Evolutionary conservation across 2,329 filamentous ascomycete genomes (phyloP), one percentile per base, ranked within the genome.

Genomic region (Macrophomina tecta): DNA sequence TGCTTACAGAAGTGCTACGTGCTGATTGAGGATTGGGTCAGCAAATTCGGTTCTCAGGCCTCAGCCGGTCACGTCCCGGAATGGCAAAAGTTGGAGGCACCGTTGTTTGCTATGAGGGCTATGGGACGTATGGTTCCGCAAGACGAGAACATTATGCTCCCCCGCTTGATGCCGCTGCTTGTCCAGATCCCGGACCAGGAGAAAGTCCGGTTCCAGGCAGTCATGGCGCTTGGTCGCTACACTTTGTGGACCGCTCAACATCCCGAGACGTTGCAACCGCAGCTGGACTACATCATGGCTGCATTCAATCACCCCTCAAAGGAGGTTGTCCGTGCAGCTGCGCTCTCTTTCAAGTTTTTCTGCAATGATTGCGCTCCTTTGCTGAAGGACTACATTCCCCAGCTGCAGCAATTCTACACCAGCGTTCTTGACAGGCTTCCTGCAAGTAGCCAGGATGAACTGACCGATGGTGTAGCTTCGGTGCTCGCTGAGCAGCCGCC

Each of bases 191-290:
- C 95, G 0, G 90, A 92, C 74, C 95, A 99, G 74, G 93, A 98
- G 80, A 99, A 98, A 82, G 87, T 99, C n/a, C 92, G 94, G 7
- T 99, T 99, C 80, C 94, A 97, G 69, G 94, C 94, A 5, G 97
- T 98, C 74, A 97, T 99, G 93, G 94, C 96, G 3, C 86, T 99
- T 28, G 95, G 93, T 45, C 88, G 95, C 69, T 99, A 99, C 76
- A 99, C 96, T 0, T 94, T 98, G 78, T 99, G 95, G 95, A 99
- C 96, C 0, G 89, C 95, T 5, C 89, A 93, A 56, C 95, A 99
- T 74, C 92, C 94, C 0, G 93, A 97, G 67, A 97, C 94, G 53
- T 84, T 99, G 8, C 91, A 97, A 78, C 86, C 92, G 8, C 95
- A 99, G 79, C 91, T 99, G 76, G 93, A 93, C 74, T 99, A 97